A percentile compares a stretch with the other conserved stretches of the same genome.
Conservation (phyloP, 768 basidiomycete genomes). For the Trametes meyenii region DNA sequence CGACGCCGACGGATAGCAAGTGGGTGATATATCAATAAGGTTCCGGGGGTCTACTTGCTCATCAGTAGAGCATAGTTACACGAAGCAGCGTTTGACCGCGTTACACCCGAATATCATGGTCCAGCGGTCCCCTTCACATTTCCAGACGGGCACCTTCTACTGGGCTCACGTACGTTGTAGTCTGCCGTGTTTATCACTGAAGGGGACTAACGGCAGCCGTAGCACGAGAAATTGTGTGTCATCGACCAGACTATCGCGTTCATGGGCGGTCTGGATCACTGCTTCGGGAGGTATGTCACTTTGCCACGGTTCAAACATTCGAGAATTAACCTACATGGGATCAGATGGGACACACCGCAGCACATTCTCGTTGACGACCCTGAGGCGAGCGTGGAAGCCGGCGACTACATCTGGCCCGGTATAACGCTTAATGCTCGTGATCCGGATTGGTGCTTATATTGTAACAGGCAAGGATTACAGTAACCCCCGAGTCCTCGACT, state of each 20-base stretch:
- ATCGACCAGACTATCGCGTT: constrained; percentile 97
- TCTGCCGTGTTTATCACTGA: neutral
- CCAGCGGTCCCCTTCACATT: constrained; percentile 96
- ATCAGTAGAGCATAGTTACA: constrained; percentile 53
- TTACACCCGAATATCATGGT: constrained; percentile 94
- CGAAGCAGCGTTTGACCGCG: constrained; percentile 77
- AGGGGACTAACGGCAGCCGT: constrained; percentile 2
- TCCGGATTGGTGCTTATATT: neutral
- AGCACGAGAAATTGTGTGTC: constrained; percentile 98
- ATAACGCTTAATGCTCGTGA: constrained; percentile 18
- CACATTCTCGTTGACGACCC: constrained; percentile 89
- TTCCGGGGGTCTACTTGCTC: neutral
- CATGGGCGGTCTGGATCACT: constrained; percentile 96
- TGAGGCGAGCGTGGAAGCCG: constrained; percentile 55
- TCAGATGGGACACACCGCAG: constrained; percentile 94
- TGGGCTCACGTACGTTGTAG: constrained; percentile 87
- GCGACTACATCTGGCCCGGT: constrained; percentile 87
- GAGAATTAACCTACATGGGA: neutral
- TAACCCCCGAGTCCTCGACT: constrained; percentile 87
- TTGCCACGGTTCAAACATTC: neutral
- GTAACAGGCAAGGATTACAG: constrained; percentile 88
- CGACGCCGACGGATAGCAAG: constrained; percentile 94
- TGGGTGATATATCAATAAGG: constrained; percentile 39
- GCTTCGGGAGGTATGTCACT: constrained; percentile 71
- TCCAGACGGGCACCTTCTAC: constrained; percentile 95